Evolutionary conservation across 306 rosid species (phyloP).

Genomic region (Cucurbita maxima): DNA sequence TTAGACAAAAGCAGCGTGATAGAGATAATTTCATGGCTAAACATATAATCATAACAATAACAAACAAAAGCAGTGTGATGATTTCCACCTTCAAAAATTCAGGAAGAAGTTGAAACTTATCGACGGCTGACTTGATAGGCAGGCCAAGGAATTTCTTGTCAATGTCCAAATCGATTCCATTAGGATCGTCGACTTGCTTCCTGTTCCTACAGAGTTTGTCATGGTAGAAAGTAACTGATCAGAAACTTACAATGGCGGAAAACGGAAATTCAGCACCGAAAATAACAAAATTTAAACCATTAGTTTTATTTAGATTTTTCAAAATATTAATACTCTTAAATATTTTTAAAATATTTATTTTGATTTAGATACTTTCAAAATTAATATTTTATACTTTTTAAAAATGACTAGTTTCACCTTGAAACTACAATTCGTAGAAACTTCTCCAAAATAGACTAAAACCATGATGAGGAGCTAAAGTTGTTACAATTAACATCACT

Average conservation of each 20-base stretch:
- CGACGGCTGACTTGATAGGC: slow-evolving; percentile 65
- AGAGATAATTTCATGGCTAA: not conserved
- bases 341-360: too few relatives aligned
- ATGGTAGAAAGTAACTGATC: not conserved
- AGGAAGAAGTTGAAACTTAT: slow-evolving; percentile 73
- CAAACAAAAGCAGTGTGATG: not conserved
- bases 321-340: too few relatives aligned
- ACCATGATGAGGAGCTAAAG: too few relatives aligned
- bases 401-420: too few relatives aligned
- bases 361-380: too few relatives aligned
- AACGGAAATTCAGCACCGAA: not conserved
- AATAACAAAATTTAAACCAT: too few relatives aligned
- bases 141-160: slow-evolving; percentile 54
- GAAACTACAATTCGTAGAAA: too few relatives aligned
- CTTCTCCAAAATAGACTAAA: too few relatives aligned
- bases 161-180: slow-evolving; percentile 13
- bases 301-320: too few relatives aligned
- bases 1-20: not conserved
- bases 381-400: too few relatives aligned
- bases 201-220: slow-evolving; percentile 1
- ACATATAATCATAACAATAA: not conserved
- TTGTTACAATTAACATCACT: too few relatives aligned
- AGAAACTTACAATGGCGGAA: not conserved
- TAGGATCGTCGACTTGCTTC: slow-evolving; percentile 5
- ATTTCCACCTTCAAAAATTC: slow-evolving; percentile 60